Conservation (phyloP, 176 grass and related monocot species). For the Avena sativa region DNA sequence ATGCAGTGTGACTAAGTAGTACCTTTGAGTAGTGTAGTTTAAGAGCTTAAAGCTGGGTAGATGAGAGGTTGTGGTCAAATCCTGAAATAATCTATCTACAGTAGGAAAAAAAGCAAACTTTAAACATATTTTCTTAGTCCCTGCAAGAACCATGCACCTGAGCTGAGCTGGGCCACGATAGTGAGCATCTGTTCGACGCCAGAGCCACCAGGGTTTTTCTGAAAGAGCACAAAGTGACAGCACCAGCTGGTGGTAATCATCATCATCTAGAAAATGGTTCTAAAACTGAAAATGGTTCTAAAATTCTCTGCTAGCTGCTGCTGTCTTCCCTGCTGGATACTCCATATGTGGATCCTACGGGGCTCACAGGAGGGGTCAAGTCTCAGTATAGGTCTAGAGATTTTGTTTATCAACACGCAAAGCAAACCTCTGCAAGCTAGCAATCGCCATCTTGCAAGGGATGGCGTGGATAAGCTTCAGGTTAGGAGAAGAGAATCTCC, state of each 20-base stretch:
- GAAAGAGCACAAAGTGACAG: background rate
- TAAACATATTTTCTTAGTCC: background rate
- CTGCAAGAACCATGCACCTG: background rate
- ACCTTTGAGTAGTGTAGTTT: background rate
- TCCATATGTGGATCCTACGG: background rate
- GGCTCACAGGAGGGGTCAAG: background rate
- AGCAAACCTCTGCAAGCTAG: background rate
- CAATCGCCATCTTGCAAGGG: background rate
- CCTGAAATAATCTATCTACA: background rate
- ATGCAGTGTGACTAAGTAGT: background rate
- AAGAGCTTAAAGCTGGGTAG: background rate
- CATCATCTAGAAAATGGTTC: background rate
- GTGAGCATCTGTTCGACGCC: too few species aligned
- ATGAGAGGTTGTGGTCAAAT: background rate
- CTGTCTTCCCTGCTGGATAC: background rate
- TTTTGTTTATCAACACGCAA: background rate
- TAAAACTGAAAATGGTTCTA: background rate
- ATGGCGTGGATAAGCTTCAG: background rate
- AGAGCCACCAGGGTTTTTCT: too few species aligned
- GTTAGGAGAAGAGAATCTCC: slow-evolving; percentile 3
- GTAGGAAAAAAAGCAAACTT: background rate
- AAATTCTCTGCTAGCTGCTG: background rate
- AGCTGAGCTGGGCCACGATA: background rate
- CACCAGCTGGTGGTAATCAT: background rate
- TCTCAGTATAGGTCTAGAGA: background rate